Percentiles rank a stretch among this genome's conserved stretches.
These are phyloP conservation scores for Daedalea quercina DNA, from an alignment of 768 basidiomycete species.

Conservation along the genomic window DNA sequence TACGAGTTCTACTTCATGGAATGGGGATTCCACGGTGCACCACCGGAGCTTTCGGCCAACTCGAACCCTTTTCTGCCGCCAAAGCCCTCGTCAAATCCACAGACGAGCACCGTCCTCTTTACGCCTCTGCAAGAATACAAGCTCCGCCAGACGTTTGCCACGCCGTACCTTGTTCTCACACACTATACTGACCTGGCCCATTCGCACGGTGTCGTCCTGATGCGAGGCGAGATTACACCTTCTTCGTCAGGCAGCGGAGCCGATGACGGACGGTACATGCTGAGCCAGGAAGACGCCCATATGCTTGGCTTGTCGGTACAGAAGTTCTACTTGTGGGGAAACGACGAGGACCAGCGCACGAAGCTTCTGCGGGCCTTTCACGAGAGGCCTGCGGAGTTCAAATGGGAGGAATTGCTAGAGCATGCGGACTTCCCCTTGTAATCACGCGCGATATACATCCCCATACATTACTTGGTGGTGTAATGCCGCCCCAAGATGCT, in stretches of 20 bases:
- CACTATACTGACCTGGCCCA: constrained; percentile 84
- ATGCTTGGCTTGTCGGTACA: constrained; percentile 74
- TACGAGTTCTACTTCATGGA: constrained; percentile 85
- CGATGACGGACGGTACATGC: constrained; percentile 44
- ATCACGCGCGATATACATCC: too few relatives aligned
- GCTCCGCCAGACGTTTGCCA: constrained; percentile 73
- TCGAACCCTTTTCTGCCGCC: constrained; percentile 39
- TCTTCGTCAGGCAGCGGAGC: constrained; percentile 39
- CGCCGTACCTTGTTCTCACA: constrained; percentile 85
- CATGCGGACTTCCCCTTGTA: constrained; percentile 22
- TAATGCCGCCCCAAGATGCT: too few relatives aligned
- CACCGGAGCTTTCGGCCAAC: constrained; percentile 45
- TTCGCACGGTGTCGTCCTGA: constrained; percentile 75
- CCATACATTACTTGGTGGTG: too few relatives aligned
- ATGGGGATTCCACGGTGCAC: constrained; percentile 80
- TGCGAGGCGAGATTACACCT: constrained; percentile 89
- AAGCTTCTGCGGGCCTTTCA: constrained; percentile 66
- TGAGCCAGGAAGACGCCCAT: constrained; percentile 81
- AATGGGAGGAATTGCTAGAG: constrained; percentile 75
- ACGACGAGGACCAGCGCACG: constrained; percentile 33
- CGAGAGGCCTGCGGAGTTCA: constrained; percentile 69
- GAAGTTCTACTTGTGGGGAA: constrained; percentile 73
- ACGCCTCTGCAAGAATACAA: constrained; percentile 95
- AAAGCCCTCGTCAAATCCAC: constrained; percentile 34
- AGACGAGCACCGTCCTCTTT: constrained; percentile 75